Base-by-base conservation (phyloP, 2,329 filamentous ascomycete species). In the Fusarium pilosicola region DNA sequence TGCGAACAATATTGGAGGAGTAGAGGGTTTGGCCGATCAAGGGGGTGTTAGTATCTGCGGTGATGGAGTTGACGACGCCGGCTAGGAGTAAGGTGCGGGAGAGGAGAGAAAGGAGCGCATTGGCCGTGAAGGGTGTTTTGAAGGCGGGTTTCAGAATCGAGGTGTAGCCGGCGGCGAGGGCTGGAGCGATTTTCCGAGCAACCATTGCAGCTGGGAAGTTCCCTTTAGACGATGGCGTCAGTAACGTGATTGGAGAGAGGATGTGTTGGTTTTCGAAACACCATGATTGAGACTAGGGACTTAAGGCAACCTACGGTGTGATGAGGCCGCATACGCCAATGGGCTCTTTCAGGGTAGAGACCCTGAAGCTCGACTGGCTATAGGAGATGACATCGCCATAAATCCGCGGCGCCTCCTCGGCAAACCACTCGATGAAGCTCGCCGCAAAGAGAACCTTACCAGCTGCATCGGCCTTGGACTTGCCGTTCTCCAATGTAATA, bases 401-500 rank as follows among this genome's bases (percentile, higher is more conserved):
- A 32, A 84, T 68, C 24, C 84, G 81, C 61, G 86, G 84, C 8
- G 85, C 85, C 77, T 86, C 85, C 55, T 84, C 84, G 7, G 86
- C 82, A 71, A 89, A 90, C 87, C 87, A 90, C 81, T 86, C 87
- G 5, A 85, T 83, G 77, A 89, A 88, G 7, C 65, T 49, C 93
- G 94, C 85, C 4, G 88, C 87, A 74, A 90, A 91, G 30, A 81
- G 79, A n/a, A 87, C 87, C 80, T 91, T 89, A 18, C 84, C 86
- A 73, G 84, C 85, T 15, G 89, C 86, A 76, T 91, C 89, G 44
- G 88, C 86, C 30, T 91, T 77, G 3, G 91, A 89, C 83, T 93
- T 93, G 57, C 91, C 91, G 71, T 93, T 93, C 81, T 93, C 91
- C 83, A 88, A 89, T 30, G 90, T 92, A 79, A 93, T 91, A 68